phyloP scores from a whole-genome alignment of 768 basidiomycete species.

The Hydnum rufescens region DNA sequence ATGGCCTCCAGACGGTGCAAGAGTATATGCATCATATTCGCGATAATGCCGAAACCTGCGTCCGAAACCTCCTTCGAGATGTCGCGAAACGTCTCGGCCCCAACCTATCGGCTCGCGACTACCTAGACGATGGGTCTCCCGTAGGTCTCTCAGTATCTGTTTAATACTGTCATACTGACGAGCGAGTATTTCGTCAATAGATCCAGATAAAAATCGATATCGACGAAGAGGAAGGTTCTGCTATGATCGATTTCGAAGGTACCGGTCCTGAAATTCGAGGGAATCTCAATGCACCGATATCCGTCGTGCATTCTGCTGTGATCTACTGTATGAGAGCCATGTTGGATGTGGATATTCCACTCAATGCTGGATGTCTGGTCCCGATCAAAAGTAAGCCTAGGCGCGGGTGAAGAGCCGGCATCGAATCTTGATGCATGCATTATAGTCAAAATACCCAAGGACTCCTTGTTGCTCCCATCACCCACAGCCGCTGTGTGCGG shows the following conservation, averaged over 20 bases:
- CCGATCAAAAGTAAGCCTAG: constrained; percentile 46
- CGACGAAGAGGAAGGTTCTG: constrained; percentile 49
- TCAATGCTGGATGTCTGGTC: constrained; percentile 86
- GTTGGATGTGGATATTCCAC: constrained; percentile 71
- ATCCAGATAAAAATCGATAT: constrained; percentile 64
- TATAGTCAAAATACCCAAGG: constrained; percentile 59
- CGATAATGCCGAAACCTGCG: constrained; percentile 69
- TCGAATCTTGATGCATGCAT: constrained; percentile 7
- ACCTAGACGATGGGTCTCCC: constrained; percentile 75
- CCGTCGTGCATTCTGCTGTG: constrained; percentile 71
- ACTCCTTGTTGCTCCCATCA: constrained; percentile 60
- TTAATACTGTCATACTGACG: neutral
- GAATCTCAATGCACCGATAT: constrained; percentile 69
- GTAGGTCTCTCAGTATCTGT: constrained; percentile 22
- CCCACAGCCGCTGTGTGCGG: constrained; percentile 81
- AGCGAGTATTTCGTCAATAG: constrained; percentile 19
- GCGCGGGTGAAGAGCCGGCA: neutral
- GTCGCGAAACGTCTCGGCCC: constrained; percentile 51
- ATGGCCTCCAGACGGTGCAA: constrained; percentile 69
- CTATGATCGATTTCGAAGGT: constrained; percentile 55
- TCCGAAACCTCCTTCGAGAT: constrained; percentile 59
- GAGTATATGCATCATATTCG: constrained; percentile 88
- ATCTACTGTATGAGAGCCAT: constrained; percentile 81
- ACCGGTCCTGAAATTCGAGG: constrained; percentile 30
- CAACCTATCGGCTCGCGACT: constrained; percentile 55